Conservation (phyloP, 495 filamentous ascomycete genomes). For the Letharia lupina region DNA sequence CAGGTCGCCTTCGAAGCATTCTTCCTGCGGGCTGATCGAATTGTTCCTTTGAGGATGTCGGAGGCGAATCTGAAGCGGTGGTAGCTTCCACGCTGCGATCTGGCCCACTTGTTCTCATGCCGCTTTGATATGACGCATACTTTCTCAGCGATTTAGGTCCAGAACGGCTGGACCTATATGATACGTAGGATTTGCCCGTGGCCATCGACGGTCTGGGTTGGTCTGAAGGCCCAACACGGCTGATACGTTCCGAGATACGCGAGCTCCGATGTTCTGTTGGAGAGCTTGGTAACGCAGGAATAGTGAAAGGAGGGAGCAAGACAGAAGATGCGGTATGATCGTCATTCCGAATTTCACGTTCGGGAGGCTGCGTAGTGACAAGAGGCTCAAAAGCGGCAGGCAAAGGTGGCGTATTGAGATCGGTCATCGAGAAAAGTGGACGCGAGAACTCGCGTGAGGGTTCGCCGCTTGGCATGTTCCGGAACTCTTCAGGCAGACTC, state of each 20-base stretch:
- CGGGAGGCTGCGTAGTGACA: not conserved
- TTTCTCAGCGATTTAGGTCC: slow-evolving; percentile 38
- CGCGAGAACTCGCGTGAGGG: slow-evolving; percentile 8
- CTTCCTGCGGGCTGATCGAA: slow-evolving; percentile 36
- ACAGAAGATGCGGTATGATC: slow-evolving; percentile 13
- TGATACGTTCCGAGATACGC: not conserved
- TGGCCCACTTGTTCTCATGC: slow-evolving; percentile 50
- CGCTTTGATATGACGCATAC: slow-evolving; percentile 67
- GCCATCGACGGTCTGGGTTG: slow-evolving; percentile 15
- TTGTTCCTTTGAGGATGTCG: slow-evolving; percentile 31
- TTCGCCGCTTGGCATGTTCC: not conserved
- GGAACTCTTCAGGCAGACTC: slow-evolving; percentile 18
- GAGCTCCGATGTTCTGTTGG: slow-evolving; percentile 8
- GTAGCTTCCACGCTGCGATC: slow-evolving; percentile 53
- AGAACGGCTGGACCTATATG: slow-evolving; percentile 20
- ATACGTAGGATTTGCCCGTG: slow-evolving; percentile 18
- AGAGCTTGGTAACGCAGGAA: slow-evolving; percentile 5
- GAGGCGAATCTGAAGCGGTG: slow-evolving; percentile 42
- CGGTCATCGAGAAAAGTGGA: slow-evolving; percentile 5
- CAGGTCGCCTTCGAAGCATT: slow-evolving; percentile 75
- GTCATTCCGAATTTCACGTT: not conserved
- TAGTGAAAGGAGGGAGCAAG: slow-evolving; percentile 16
- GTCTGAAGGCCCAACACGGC: slow-evolving; percentile 4
- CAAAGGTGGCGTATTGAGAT: slow-evolving; percentile 8
- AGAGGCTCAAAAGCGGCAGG: slow-evolving; percentile 9